Base-by-base conservation (phyloP, 2,329 filamentous ascomycete species). In the Cladosporium colombiae region DNA sequence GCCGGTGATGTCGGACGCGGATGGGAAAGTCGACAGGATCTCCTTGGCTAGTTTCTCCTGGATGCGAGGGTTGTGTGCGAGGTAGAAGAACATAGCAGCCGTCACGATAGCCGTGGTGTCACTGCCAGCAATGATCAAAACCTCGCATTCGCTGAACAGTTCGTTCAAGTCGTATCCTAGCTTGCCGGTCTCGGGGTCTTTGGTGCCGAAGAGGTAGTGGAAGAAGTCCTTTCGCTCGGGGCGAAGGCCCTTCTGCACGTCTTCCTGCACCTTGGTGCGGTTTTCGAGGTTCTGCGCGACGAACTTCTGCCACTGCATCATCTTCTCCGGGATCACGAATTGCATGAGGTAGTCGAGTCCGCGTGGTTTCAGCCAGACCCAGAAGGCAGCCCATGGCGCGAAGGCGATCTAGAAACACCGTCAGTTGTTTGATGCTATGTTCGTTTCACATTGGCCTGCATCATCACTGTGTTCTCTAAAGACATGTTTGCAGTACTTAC, bases 231-330 rank as follows among this genome's bases (percentile, higher is more conserved):
- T 71, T 5, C 69, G 37, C 13, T 68, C 77, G 37, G 77, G 75
- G 53, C 80, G 65, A 4, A 66, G 35, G 31, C 67, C 66, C 64
- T 64, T 67, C 35, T 70, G 61, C 27, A 63, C 56, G 27, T 68
- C 65, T 35, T 68, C 29, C 29, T 70, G 59, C 16, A 65, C 67
- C 61, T 80, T 79, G 0, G 79, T 81, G n/a, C 80, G 74, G 66
- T 80, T 78, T 69, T 77, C 75, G 1, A 77, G 75, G 67, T 81
- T 78, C 18, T 73, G 70, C 65, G 79, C 76, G 69, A 78, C 78
- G 72, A 81, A 78, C 65, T 75, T 74, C 75, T 81, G 77, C 70
- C 80, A 78, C 69, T 77, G 72, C 35, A 74, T 74, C 5, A 79
- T 70, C 63, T 76, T 75, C 10, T 76, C 74, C 3, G 78, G 77